Evolutionary conservation across 2,329 filamentous ascomycete genomes (phyloP).

Genomic region (Venturia pyrina): DNA sequence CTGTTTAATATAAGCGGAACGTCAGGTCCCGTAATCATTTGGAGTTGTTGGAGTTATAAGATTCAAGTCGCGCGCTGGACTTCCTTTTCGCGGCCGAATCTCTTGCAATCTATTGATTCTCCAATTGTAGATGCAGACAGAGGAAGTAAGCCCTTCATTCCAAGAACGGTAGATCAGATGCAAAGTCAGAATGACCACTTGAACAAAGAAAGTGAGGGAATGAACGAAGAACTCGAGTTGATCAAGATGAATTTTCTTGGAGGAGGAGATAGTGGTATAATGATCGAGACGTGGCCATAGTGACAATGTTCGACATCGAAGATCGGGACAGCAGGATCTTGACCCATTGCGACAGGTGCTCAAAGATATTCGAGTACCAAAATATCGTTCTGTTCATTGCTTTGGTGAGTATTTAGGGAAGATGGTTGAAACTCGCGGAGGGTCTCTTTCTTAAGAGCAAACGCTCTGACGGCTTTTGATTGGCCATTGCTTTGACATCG

Average conservation of each 20-base stretch:
- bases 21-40: not conserved
- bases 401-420: not conserved
- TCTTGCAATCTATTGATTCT: not conserved
- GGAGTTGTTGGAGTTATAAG: not conserved
- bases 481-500: not conserved
- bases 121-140: not conserved
- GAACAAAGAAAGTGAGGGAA: too few relatives aligned
- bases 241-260: too few relatives aligned
- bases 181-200: not conserved
- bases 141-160: not conserved
- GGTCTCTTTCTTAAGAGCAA: not conserved
- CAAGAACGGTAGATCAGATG: not conserved
- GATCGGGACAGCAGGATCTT: not conserved
- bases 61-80: not conserved
- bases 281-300: not conserved
- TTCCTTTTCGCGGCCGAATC: not conserved
- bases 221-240: not conserved
- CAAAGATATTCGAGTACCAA: not conserved
- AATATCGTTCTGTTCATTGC: not conserved
- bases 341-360: not conserved
- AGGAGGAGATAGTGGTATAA: not conserved
- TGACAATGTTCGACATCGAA: not conserved
- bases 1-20: not conserved
- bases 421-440: not conserved
- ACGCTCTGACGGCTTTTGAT: not conserved